phyloP scores from a whole-genome alignment of 371 early-diverging fungal species.

The Saksenaea vasiformis region DNA sequence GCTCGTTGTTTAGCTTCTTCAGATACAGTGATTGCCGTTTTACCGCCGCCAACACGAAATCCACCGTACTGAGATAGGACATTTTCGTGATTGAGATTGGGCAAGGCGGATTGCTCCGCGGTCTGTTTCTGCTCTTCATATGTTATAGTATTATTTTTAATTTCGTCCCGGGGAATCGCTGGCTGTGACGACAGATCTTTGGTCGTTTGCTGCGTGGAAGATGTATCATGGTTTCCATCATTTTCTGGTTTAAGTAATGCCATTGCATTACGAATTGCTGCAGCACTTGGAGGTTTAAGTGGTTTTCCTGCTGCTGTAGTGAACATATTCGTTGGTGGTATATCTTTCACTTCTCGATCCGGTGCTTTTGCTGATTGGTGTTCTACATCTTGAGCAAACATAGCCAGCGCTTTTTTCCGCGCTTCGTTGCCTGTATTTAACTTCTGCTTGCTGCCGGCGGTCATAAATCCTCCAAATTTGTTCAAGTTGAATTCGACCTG shows the following conservation, averaged over 20 bases:
- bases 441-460: constrained; percentile 20
- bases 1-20: constrained; percentile 30
- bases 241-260: neutral
- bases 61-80: constrained; percentile 27
- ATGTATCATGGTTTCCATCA: neutral
- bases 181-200: no score
- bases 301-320: constrained; percentile 7
- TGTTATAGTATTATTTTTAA: neutral
- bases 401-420: constrained; percentile 13
- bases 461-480: constrained; percentile 15
- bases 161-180: neutral
- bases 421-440: constrained; percentile 21
- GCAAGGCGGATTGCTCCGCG: neutral
- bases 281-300: neutral
- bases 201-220: neutral
- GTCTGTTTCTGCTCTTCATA: neutral
- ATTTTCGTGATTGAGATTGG: constrained; percentile 23
- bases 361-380: neutral
- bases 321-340: neutral
- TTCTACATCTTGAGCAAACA: neutral
- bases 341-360: neutral
- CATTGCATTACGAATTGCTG: neutral
- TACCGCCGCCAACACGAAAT: constrained; percentile 20
- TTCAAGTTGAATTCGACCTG: constrained; percentile 18
- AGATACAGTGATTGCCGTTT: constrained; percentile 15